A percentile compares a stretch with the other conserved stretches of the same genome.
phyloP scores from a whole-genome alignment of 202 grass and related monocot genomes.

The Digitaria exilis region DNA sequence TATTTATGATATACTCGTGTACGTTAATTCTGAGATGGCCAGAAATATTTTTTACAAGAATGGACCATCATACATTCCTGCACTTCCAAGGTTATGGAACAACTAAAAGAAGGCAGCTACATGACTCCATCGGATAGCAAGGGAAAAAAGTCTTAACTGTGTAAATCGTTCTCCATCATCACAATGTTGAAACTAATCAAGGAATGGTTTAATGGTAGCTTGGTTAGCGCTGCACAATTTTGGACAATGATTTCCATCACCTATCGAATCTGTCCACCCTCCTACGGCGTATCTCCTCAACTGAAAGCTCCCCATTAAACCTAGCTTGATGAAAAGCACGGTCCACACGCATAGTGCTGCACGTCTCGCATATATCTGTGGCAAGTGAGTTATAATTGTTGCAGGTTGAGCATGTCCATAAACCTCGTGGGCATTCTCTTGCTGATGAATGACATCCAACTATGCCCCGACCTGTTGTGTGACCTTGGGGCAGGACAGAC shows the following conservation, averaged over 20 bases:
- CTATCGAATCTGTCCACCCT: slow-evolving; percentile 66
- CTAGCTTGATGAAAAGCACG: slow-evolving; percentile 14
- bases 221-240: not conserved
- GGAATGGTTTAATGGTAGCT: not conserved
- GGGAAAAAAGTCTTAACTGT: not conserved
- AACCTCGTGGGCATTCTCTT: slow-evolving; percentile 13
- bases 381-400: slow-evolving; percentile 60
- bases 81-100: not conserved
- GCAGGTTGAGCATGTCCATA: slow-evolving; percentile 75
- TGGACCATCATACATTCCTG: not conserved
- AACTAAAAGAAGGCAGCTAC: not conserved
- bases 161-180: not conserved
- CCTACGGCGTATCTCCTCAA: slow-evolving; percentile 71
- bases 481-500: slow-evolving; percentile 5
- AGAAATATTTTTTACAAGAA: not conserved
- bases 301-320: slow-evolving; percentile 33
- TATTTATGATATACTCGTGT: not conserved
- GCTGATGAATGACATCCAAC: too few species aligned
- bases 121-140: not conserved
- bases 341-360: slow-evolving; percentile 51
- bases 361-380: slow-evolving; percentile 78
- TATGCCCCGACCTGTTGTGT: slow-evolving; percentile 33
- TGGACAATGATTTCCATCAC: slow-evolving; percentile 31
- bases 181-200: slow-evolving; percentile 1
- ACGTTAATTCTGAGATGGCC: not conserved